Evolutionary conservation across 2,329 filamentous ascomycete genomes (phyloP), one percentile per base, ranked within the genome.

Genomic region (Phaeosphaeria sp.): DNA sequence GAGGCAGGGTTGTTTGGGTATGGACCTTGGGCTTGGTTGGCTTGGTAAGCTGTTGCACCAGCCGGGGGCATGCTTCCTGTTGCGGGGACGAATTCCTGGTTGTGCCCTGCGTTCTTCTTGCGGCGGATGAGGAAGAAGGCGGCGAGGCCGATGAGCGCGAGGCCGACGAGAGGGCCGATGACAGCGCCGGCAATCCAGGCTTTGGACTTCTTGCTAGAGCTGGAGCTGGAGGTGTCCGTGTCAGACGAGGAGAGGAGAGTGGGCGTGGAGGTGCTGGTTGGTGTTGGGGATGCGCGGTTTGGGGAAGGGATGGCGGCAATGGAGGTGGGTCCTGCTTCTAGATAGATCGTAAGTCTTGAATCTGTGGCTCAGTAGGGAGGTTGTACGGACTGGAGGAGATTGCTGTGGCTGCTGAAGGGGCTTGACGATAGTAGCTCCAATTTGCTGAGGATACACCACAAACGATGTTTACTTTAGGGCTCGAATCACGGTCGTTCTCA

Each of bases 171-270:
- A 10, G 68, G 66, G 10, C 72, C 71, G 6, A 66, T 58, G 6
- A 73, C 68, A 7, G 61, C 69, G 18, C 72, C 72, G 33, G 68
- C 69, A 25, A 74, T 73, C 72, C 69, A 73, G 10, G 65, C 66
- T 54, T 73, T 73, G 13, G 66, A 57, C 43, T 63, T 57, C 43
- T 41, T 25, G 6, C 43, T 13, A 1, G 10, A 13, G 20, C 48
- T 25, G 48, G 17, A 30, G 44, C 13, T 22, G 43, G 23, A 1
- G 30, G 30, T 36, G 30, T 36, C 30, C 6, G 13, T 13, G 30
- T 36, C 30, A 11, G 30, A n/a, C n/a, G n/a, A 42, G 11, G 46
- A 22, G 17, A 49, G 17, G 30, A n/a, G 6, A 2, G 36, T 41
- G 39, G 46, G 6, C 18, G 17, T 25, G 17, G 52, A 2, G 41